Conservation (phyloP, 768 basidiomycete species). For the Botryobasidium botryosum region DNA sequence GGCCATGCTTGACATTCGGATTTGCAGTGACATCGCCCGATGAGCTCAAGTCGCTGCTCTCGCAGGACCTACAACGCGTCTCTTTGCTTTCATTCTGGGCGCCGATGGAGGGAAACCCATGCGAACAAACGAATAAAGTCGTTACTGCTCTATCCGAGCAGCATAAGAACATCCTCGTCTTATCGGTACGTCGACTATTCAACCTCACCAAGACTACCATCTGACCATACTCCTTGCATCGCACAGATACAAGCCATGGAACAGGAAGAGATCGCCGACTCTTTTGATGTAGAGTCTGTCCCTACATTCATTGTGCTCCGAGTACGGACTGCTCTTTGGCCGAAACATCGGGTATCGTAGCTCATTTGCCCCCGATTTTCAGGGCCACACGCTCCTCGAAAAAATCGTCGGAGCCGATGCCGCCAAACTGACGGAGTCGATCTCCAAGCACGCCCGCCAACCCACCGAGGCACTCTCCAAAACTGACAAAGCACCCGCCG, state of each 20-base stretch:
- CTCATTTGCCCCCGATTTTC: conserved; percentile 9
- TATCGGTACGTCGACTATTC: conserved; percentile 36
- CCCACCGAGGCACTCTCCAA: conserved; percentile 30
- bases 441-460: conserved; percentile 39
- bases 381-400: conserved; percentile 80
- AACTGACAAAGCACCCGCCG: conserved; percentile 28
- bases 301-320: conserved; percentile 69
- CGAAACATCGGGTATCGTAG: background rate
- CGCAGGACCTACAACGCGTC: conserved; percentile 56
- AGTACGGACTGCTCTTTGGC: conserved; percentile 27
- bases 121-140: conserved; percentile 74
- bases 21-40: conserved; percentile 37
- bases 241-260: conserved; percentile 66
- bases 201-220: conserved; percentile 10
- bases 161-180: conserved; percentile 47
- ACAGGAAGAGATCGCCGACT: conserved; percentile 72
- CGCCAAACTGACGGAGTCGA: conserved; percentile 35
- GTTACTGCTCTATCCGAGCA: conserved; percentile 56
- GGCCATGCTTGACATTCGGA: conserved; percentile 19
- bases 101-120: conserved; percentile 75
- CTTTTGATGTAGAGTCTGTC: conserved; percentile 81
- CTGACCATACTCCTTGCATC: background rate
- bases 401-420: conserved; percentile 73
- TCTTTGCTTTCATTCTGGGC: conserved; percentile 94
- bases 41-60: conserved; percentile 60